These are phyloP conservation scores for Sclerotinia subarctica DNA, from an alignment of 2,329 filamentous ascomycete species.

Conservation along the genomic window DNA sequence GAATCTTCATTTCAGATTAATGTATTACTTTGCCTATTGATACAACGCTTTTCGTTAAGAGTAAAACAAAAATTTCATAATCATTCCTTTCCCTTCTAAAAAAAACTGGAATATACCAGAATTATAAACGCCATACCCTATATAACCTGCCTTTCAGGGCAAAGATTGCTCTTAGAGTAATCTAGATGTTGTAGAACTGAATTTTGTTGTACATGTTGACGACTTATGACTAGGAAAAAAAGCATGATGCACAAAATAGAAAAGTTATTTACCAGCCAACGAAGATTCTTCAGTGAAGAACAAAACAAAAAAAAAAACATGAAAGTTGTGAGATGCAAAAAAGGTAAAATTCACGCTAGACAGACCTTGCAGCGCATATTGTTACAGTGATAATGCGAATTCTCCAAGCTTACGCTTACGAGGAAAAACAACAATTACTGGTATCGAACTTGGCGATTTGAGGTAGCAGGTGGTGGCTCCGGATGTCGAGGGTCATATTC, in stretches of 20 bases:
- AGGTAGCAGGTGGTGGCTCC: constrained; percentile 31
- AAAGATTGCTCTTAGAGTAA: background rate
- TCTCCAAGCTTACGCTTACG: background rate
- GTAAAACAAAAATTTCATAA: background rate
- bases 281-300: constrained; percentile 6
- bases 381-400: background rate
- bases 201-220: constrained; percentile 2
- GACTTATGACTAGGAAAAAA: background rate
- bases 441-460: constrained; percentile 33
- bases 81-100: background rate
- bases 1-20: background rate
- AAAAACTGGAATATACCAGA: background rate
- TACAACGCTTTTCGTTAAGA: constrained; percentile 8
- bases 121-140: constrained; percentile 2
- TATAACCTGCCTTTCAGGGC: constrained; percentile 9
- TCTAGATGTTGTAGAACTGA: background rate
- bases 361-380: constrained; percentile 14
- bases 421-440: constrained; percentile 23
- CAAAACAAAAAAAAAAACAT: background rate
- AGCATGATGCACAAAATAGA: constrained; percentile 1
- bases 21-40: constrained; percentile 4
- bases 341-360: constrained; percentile 5
- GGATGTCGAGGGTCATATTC: constrained; percentile 48
- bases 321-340: constrained; percentile 1
- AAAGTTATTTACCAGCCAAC: constrained; percentile 11